These are phyloP conservation scores for Ceratobasidium sp. DNA, from an alignment of 1,284 basidiomycete species.

Conservation along the genomic window DNA sequence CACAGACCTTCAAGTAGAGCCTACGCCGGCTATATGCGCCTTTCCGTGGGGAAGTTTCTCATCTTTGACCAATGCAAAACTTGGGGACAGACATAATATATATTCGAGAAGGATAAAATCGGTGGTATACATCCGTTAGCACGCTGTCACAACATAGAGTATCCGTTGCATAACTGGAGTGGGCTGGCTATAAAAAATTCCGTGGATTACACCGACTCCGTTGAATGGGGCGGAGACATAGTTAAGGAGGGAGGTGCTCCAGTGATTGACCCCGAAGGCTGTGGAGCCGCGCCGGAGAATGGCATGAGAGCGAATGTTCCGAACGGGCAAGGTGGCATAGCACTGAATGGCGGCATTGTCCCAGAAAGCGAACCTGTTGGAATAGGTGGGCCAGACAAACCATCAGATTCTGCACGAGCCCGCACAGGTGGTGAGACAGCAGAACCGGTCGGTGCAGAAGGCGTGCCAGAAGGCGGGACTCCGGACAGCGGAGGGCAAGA, in stretches of 20 bases:
- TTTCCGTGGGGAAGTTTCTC: too few species aligned
- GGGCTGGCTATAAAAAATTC: neutral
- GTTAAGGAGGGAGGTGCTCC: neutral
- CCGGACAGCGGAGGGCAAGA: neutral
- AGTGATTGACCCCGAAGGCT: neutral
- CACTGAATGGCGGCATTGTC: neutral
- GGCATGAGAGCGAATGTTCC: neutral
- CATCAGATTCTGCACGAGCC: neutral
- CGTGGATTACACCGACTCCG: neutral
- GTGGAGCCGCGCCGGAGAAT: neutral
- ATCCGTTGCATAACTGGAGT: neutral
- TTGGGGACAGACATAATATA: too few species aligned
- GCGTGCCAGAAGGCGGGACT: neutral
- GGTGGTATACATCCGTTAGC: neutral
- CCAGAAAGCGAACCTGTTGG: neutral
- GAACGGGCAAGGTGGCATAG: neutral
- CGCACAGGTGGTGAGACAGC: neutral
- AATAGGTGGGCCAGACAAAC: neutral
- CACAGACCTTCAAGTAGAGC: too few species aligned
- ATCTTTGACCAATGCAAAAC: too few species aligned
- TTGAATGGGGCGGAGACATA: neutral
- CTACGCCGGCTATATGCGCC: too few species aligned
- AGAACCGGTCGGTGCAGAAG: neutral
- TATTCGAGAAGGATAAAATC: neutral
- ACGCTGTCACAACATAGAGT: neutral